Conservation (phyloP, 192 early-diverging fungal species). For the Podila epicladia region DNA sequence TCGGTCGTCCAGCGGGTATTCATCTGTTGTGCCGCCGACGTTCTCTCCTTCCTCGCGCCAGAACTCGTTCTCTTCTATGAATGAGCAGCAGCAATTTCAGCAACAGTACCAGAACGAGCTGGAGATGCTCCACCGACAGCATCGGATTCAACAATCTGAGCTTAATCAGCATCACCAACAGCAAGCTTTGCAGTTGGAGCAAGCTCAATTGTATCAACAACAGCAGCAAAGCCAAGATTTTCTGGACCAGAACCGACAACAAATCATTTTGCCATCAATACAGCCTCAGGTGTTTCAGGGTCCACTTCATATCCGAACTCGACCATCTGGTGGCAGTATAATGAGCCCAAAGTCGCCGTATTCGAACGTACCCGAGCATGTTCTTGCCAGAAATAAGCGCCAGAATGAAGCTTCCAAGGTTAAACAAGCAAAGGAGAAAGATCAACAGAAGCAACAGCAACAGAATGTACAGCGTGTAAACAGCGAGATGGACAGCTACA, state of each 20-base stretch:
- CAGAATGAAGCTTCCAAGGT: slow-evolving; percentile 15
- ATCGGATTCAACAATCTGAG: slow-evolving; percentile 28
- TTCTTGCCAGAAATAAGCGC: slow-evolving; percentile 9
- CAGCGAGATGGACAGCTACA: slow-evolving; percentile 13
- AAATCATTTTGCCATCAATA: not conserved
- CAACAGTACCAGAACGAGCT: slow-evolving; percentile 26
- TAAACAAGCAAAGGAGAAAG: slow-evolving; percentile 16
- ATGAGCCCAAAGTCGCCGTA: slow-evolving; percentile 14
- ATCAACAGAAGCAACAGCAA: not conserved
- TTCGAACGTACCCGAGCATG: slow-evolving; percentile 7
- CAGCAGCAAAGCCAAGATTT: slow-evolving; percentile 28
- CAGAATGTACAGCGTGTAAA: not conserved
- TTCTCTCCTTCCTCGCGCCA: not conserved
- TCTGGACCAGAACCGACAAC: slow-evolving; percentile 9
- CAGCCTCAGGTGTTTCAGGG: slow-evolving; percentile 3
- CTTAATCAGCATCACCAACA: slow-evolving; percentile 35
- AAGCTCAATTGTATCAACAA: slow-evolving; percentile 34
- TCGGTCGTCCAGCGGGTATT: slow-evolving; percentile 1
- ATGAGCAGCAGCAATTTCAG: slow-evolving; percentile 12
- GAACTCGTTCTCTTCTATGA: not conserved
- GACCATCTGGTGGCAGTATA: slow-evolving; percentile 1
- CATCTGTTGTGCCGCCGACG: not conserved
- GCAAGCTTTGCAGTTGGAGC: slow-evolving; percentile 34
- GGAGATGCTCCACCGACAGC: slow-evolving; percentile 29
- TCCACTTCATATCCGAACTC: not conserved